Conservation (phyloP, 2,329 filamentous ascomycete genomes). For the Fusarium pseudograminearum region DNA sequence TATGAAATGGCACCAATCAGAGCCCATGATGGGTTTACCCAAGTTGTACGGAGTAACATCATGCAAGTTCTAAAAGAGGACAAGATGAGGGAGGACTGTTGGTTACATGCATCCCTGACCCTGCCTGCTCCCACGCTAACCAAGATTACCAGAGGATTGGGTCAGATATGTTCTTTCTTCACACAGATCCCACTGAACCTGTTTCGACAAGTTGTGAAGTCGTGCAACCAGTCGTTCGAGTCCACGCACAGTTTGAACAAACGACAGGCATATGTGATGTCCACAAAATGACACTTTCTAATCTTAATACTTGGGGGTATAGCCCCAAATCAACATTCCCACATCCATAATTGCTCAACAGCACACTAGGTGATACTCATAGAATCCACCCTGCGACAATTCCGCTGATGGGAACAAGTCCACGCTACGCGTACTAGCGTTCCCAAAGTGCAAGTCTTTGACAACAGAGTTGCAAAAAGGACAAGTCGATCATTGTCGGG, state of each 20-base stretch:
- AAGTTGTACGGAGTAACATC: conserved; percentile 19
- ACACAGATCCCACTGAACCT: conserved; percentile 23
- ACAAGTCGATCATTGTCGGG: conserved; percentile 17
- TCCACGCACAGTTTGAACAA: not conserved
- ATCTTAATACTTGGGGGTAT: not conserved
- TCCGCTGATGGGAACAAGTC: conserved; percentile 15
- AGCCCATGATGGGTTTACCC: not conserved
- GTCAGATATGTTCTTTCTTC: conserved; percentile 35
- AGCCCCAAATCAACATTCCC: not conserved
- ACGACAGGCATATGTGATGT: not conserved
- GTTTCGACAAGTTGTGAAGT: not conserved
- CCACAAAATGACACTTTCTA: not conserved
- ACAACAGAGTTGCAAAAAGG: not conserved
- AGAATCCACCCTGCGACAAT: not conserved
- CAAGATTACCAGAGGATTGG: conserved; percentile 42
- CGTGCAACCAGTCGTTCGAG: not conserved
- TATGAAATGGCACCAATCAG: conserved; percentile 26
- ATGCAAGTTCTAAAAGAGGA: conserved; percentile 31
- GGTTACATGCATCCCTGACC: conserved; percentile 42
- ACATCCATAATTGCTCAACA: not conserved
- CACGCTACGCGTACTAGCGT: conserved; percentile 22
- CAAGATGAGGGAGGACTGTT: conserved; percentile 43
- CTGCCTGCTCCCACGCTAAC: conserved; percentile 42
- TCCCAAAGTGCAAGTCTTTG: conserved; percentile 18
- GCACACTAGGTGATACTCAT: not conserved